Evolutionary conservation across 805 yeast genomes (phyloP).

Genomic region (Candida sanyiensis): DNA sequence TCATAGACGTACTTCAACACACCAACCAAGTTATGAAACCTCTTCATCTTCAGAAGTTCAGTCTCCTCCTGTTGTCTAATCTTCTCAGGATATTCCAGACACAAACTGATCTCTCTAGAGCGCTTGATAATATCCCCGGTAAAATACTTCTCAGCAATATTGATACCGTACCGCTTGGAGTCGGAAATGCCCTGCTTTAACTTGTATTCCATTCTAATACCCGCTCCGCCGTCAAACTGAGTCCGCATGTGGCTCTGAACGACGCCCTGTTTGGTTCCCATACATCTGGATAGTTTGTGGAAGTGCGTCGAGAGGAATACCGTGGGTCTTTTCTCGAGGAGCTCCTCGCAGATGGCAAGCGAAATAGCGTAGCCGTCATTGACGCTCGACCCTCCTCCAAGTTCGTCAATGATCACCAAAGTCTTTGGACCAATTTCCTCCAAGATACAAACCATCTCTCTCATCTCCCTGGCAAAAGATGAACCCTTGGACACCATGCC

Average conservation of each 20-base stretch:
- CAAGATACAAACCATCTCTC: slow-evolving; percentile 41
- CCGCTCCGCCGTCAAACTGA: slow-evolving; percentile 14
- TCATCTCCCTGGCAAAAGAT: slow-evolving; percentile 43
- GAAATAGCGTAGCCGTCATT: slow-evolving; percentile 51
- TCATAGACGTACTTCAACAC: slow-evolving; percentile 19
- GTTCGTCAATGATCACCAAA: slow-evolving; percentile 46
- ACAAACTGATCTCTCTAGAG: slow-evolving; percentile 26
- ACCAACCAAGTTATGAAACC: slow-evolving; percentile 25
- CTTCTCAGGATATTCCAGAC: slow-evolving; percentile 8
- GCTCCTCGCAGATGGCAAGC: slow-evolving; percentile 36
- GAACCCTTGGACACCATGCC: slow-evolving; percentile 29
- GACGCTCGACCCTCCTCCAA: slow-evolving; percentile 48
- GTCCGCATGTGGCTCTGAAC: slow-evolving; percentile 34
- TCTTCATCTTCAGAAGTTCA: slow-evolving; percentile 20
- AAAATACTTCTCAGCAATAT: slow-evolving; percentile 25
- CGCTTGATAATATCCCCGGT: slow-evolving; percentile 22
- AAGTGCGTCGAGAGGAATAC: slow-evolving; percentile 43
- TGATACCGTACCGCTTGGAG: slow-evolving; percentile 30
- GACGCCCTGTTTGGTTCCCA: slow-evolving; percentile 32
- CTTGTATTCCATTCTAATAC: slow-evolving; percentile 29
- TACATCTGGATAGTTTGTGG: slow-evolving; percentile 33
- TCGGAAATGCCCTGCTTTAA: slow-evolving; percentile 20
- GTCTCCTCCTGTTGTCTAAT: slow-evolving; percentile 6
- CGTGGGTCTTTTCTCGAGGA: slow-evolving; percentile 26
- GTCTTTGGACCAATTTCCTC: slow-evolving; percentile 28